Base-by-base conservation (phyloP, 2,329 filamentous ascomycete species). In the Sporothrix sp. region DNA sequence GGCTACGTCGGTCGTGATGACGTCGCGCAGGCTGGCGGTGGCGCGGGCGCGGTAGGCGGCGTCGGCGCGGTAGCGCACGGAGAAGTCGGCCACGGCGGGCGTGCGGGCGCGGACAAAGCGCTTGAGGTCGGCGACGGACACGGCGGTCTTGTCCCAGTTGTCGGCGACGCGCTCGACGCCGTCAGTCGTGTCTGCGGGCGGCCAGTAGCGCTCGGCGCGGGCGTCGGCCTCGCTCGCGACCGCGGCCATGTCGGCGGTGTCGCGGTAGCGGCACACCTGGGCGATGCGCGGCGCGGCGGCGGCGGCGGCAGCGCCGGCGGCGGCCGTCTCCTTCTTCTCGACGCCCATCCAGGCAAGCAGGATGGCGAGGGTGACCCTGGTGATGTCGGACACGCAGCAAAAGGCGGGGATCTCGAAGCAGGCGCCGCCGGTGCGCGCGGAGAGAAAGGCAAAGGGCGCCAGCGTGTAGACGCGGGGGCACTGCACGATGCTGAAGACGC, bases 281-380 rank as follows among this genome's bases (percentile, higher is more conserved):
- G 54, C 58, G 2, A 57, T 28, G 16, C n/a, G 30, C 8, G 44
- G 20, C 0, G 40, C 14, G 23, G 5, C 8, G 14, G 33, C 16
- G n/a, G 44, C 49, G 39, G 56, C 50, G 4, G 50, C 46, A 3
- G 40, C 51, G 11, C 52, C 13, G 44, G 4, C 23, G 44, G 44
- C 7, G 8, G 23, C 43, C 13, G 44, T 38, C 44, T 47, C 54
- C 44, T 57, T 52, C 54, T 63, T 65, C 20, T 56, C 60, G 0
- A 65, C 60, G 9, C 68, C 66, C 69, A 72, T 72, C 69, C 70
- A 72, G 0, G 66, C 58, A 18, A 73, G 56, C 3, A 73, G 59
- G 0, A 72, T 51, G n/a, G 62, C 61, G 1, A 73, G 55, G 0
- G 71, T 72, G 23, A 71, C 51, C 53, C 65, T 62, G 1, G 71